phyloP scores from a whole-genome alignment of 352 stramenopile species.

The Phytophthora fragariae region DNA sequence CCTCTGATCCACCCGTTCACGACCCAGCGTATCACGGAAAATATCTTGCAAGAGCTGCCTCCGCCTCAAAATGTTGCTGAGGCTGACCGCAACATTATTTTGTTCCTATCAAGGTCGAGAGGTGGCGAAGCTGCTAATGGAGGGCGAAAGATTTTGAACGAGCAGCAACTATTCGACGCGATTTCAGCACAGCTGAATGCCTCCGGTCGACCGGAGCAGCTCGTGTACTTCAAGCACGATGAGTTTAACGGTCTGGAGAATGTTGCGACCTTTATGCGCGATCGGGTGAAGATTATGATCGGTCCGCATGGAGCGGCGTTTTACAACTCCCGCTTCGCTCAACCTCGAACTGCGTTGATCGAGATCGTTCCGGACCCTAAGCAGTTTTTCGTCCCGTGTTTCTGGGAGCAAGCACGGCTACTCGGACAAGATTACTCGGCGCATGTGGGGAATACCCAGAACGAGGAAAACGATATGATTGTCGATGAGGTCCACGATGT shows the following conservation, averaged over 20 bases:
- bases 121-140: constrained; percentile 34
- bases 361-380: constrained; percentile 33
- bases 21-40: constrained; percentile 38
- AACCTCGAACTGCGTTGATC: constrained; percentile 35
- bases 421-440: constrained; percentile 41
- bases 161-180: constrained; percentile 27
- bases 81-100: constrained; percentile 30
- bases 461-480: constrained; percentile 26
- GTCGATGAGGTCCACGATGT: constrained; percentile 32
- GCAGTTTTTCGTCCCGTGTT: constrained; percentile 37
- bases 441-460: constrained; percentile 26
- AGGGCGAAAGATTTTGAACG: constrained; percentile 36
- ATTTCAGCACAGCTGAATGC: constrained; percentile 29
- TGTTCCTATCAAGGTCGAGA: constrained; percentile 36
- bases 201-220: constrained; percentile 9
- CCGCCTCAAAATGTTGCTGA: constrained; percentile 3
- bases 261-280: constrained; percentile 36
- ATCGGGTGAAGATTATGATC: constrained; percentile 43
- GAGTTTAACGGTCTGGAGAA: constrained; percentile 32
- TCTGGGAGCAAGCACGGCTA: constrained; percentile 38
- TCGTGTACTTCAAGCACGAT: constrained; percentile 38
- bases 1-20: constrained; percentile 40
- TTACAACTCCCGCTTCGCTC: constrained; percentile 39
- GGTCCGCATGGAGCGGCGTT: constrained; percentile 39
- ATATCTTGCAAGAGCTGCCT: constrained; percentile 29